A percentile compares a stretch with the other conserved stretches of the same genome.
Conservation (phyloP, 2,329 filamentous ascomycete species). For the Diaporthe humulicola region DNA sequence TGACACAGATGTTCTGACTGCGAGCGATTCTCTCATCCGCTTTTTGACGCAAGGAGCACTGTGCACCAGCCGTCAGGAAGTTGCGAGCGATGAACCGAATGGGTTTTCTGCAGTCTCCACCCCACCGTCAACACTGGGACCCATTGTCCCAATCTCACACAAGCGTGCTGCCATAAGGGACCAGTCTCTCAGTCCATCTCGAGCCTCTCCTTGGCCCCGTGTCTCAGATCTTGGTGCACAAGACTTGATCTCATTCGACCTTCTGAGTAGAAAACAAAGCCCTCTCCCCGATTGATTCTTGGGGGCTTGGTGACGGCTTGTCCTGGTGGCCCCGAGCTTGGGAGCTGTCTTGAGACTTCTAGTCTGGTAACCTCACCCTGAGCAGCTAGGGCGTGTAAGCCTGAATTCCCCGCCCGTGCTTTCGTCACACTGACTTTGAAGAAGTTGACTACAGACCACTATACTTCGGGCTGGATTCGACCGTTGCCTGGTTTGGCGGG, state of each 20-base stretch:
- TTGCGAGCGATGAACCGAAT: not conserved
- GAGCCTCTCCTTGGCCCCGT: not conserved
- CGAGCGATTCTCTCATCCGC: not conserved
- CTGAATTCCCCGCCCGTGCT: not conserved
- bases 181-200: not conserved
- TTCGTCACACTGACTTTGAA: conserved; percentile 12
- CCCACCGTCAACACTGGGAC: not conserved
- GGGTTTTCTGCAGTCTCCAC: not conserved
- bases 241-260: not conserved
- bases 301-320: not conserved
- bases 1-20: not conserved
- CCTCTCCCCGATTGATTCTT: not conserved
- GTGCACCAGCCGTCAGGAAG: not conserved
- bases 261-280: not conserved
- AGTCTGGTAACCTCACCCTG: not conserved
- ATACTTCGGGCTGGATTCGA: not conserved
- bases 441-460: not conserved
- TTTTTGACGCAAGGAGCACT: not conserved
- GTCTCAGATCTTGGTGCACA: not conserved
- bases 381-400: not conserved
- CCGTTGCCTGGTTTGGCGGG: not conserved
- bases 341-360: not conserved
- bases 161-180: not conserved
- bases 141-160: not conserved
- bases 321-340: not conserved